These are phyloP conservation scores for Fusarium sp. DNA, from an alignment of 2,329 filamentous ascomycete species.

Conservation along the genomic window DNA sequence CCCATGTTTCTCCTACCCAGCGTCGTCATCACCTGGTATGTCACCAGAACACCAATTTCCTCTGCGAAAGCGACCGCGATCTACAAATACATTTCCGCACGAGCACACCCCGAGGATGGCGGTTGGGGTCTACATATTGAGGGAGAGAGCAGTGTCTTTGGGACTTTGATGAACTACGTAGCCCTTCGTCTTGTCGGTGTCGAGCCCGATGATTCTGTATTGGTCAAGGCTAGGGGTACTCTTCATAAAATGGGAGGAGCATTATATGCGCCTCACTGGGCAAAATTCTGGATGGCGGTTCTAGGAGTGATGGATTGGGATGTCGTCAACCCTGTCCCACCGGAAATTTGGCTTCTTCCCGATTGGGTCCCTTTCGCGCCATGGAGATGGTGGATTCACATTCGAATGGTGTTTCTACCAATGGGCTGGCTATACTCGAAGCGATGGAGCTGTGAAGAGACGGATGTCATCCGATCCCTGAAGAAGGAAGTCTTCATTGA, in stretches of 20 bases:
- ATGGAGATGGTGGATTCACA: constrained; percentile 98
- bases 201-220: constrained; percentile 82
- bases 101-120: constrained; percentile 88
- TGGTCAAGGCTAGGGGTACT: constrained; percentile 85
- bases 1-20: constrained; percentile 96
- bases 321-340: constrained; percentile 92
- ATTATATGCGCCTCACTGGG: constrained; percentile 88
- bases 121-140: constrained; percentile 98
- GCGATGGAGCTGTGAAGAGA: constrained; percentile 81
- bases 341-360: constrained; percentile 92
- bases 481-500: constrained; percentile 86
- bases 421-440: constrained; percentile 94
- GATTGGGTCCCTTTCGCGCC: constrained; percentile 92
- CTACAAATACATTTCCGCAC: constrained; percentile 89
- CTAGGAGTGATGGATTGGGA: constrained; percentile 90
- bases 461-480: constrained; percentile 77
- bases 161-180: constrained; percentile 89
- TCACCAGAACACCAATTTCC: constrained; percentile 88
- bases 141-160: constrained; percentile 91
- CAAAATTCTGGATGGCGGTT: constrained; percentile 94
- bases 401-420: constrained; percentile 93
- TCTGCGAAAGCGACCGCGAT: constrained; percentile 86
- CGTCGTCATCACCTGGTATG: constrained; percentile 86
- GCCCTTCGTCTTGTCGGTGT: constrained; percentile 84
- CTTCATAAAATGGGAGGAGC: constrained; percentile 90